Percentiles rank a stretch among this genome's conserved stretches.
Conservation (phyloP, 2,329 filamentous ascomycete genomes). For the Geosmithia morbida region DNA sequence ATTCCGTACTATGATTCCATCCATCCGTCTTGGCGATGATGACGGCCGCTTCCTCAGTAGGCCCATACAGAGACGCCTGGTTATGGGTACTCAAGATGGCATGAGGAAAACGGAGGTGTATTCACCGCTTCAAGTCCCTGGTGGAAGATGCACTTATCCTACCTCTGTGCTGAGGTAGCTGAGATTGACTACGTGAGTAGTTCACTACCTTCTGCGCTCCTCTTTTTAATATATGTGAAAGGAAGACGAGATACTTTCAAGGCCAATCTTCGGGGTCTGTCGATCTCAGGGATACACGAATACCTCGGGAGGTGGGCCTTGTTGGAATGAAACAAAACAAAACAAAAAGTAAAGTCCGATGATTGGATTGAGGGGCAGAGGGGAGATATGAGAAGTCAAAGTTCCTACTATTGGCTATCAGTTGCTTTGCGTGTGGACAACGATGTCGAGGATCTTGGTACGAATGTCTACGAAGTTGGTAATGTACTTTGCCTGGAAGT, state of each 20-base stretch:
- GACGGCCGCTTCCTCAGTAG: slow-evolving; percentile 18
- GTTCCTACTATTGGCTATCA: too few relatives aligned
- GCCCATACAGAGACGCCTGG: slow-evolving; percentile 16
- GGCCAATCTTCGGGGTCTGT: slow-evolving; percentile 7
- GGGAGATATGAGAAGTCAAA: too few relatives aligned
- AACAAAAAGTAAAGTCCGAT: too few relatives aligned
- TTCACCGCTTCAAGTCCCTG: slow-evolving; percentile 16
- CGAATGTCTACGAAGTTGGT: too few relatives aligned
- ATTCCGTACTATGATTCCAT: too few relatives aligned
- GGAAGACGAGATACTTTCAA: too few relatives aligned
- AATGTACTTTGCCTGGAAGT: too few relatives aligned
- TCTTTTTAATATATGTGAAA: too few relatives aligned
- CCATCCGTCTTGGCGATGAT: slow-evolving; percentile 7
- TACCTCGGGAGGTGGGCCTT: slow-evolving; percentile 10
- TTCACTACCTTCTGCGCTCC: background rate
- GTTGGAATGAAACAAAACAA: too few relatives aligned
- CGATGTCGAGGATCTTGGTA: too few relatives aligned
- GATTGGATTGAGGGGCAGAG: too few relatives aligned
- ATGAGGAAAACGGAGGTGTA: slow-evolving; percentile 17
- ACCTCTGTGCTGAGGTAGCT: slow-evolving; percentile 11
- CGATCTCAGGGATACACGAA: slow-evolving; percentile 8
- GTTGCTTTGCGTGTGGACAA: too few relatives aligned
- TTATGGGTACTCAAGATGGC: slow-evolving; percentile 13
- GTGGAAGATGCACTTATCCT: slow-evolving; percentile 9
- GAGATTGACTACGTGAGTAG: slow-evolving; percentile 7